Evolutionary conservation across 129 eudicot species (phyloP).

Genomic region (Ambrosia artemisiifolia): DNA sequence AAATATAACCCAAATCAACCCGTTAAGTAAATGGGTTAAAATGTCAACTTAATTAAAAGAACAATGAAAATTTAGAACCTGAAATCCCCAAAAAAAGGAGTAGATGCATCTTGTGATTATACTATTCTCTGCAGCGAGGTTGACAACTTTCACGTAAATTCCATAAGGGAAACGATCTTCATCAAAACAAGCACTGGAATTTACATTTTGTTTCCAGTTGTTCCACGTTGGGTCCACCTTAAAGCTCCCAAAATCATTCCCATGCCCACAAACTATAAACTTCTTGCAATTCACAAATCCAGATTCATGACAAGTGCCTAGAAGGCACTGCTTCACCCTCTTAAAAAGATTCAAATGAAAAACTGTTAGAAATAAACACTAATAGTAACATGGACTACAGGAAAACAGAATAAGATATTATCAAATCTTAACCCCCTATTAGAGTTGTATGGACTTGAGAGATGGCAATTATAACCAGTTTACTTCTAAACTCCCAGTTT

Average conservation of each 20-base stretch:
- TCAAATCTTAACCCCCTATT: not conserved
- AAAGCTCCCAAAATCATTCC: not conserved
- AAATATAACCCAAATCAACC: too few relatives aligned
- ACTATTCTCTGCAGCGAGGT: conserved; percentile 43
- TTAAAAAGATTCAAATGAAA: conserved; percentile 21
- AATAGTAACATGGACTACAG: not conserved
- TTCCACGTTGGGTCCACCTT: too few relatives aligned
- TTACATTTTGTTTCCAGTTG: conserved; percentile 49
- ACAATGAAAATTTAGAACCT: conserved; percentile 41
- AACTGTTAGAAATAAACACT: not conserved
- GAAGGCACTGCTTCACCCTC: conserved; percentile 94
- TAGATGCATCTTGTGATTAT: conserved; percentile 64
- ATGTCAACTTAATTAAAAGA: not conserved
- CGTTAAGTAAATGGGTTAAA: not conserved
- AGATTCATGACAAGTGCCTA: conserved; percentile 50
- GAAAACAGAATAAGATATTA: not conserved
- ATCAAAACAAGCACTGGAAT: conserved; percentile 51
- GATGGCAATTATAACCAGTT: not conserved
- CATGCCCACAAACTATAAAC: conserved; percentile 70
- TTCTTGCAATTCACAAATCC: conserved; percentile 27
- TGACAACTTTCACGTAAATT: conserved; percentile 57
- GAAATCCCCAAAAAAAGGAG: conserved; percentile 97
- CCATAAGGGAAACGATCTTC: conserved; percentile 56
- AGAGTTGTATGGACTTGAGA: not conserved
- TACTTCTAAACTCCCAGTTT: too few relatives aligned